Percentiles rank a stretch among this genome's conserved stretches.
Conservation (phyloP, 2,329 filamentous ascomycete genomes). For the Fusarium palustre region DNA sequence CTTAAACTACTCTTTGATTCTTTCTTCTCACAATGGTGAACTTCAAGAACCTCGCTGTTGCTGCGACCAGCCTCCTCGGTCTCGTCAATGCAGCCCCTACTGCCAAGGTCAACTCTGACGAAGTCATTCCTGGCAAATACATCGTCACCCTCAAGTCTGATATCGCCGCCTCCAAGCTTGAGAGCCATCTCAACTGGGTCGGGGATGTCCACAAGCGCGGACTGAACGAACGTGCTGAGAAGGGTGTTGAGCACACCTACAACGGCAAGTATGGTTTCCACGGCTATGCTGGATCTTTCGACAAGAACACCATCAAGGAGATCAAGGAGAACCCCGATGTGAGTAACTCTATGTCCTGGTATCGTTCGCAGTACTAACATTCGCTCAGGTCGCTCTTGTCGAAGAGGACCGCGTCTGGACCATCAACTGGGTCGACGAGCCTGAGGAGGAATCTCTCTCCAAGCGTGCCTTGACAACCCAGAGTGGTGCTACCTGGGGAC, state of each 20-base stretch:
- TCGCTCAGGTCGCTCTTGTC: constrained; percentile 45
- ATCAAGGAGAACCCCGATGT: constrained; percentile 58
- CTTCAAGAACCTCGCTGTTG: constrained; percentile 46
- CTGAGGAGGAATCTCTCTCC: constrained; percentile 24
- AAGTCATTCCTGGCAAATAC: constrained; percentile 59
- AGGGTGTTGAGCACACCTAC: constrained; percentile 50
- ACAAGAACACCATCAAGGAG: constrained; percentile 54
- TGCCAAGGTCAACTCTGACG: constrained; percentile 28
- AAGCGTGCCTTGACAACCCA: constrained; percentile 50
- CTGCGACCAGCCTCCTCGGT: constrained; percentile 44
- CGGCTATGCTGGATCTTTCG: constrained; percentile 60
- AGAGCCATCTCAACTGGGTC: constrained; percentile 62
- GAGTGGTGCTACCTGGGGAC: constrained; percentile 49
- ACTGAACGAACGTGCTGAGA: constrained; percentile 59
- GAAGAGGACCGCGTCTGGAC: constrained; percentile 50
- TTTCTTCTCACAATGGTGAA: constrained; percentile 46
- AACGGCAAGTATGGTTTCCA: constrained; percentile 50
- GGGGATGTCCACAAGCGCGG: constrained; percentile 67
- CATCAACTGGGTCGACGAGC: constrained; percentile 41
- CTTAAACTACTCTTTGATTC: constrained; percentile 6
- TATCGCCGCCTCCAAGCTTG: constrained; percentile 58
- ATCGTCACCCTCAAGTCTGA: constrained; percentile 72
- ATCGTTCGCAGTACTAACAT: constrained; percentile 1
- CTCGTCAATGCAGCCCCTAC: constrained; percentile 40
- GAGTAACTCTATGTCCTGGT: constrained; percentile 32